Evolutionary conservation across 768 basidiomycete species (phyloP).

Genomic region (Inosperma sp.): DNA sequence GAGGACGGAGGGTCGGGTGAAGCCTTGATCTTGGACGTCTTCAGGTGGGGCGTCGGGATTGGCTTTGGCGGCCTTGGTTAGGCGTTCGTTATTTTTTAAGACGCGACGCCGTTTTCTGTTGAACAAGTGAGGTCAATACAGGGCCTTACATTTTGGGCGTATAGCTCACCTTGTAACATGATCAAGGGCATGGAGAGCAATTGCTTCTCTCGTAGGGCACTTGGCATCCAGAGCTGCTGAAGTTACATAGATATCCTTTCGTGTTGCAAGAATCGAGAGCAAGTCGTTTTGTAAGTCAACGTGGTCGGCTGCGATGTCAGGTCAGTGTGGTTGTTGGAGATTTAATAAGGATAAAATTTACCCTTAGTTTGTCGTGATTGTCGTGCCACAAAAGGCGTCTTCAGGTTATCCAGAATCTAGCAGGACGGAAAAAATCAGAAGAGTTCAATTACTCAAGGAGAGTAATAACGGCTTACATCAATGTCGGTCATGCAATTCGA

Average conservation of each 20-base stretch:
- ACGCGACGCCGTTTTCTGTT: conserved; percentile 85
- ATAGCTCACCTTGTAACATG: conserved; percentile 77
- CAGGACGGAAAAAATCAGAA: not conserved
- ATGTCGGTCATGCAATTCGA: conserved; percentile 27
- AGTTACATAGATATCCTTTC: conserved; percentile 76
- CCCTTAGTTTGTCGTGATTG: not conserved
- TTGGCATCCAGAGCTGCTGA: conserved; percentile 62
- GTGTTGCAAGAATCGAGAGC: conserved; percentile 57
- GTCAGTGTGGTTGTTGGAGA: conserved; percentile 7
- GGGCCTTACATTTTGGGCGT: not conserved
- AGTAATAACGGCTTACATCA: conserved; percentile 25
- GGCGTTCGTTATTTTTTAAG: conserved; percentile 90
- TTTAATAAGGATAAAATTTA: not conserved
- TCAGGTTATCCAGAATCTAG: not conserved
- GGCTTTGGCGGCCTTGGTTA: conserved; percentile 65
- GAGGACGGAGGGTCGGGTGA: conserved; percentile 92
- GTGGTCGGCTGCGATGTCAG: conserved; percentile 38
- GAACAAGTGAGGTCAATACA: not conserved
- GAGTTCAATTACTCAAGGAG: not conserved
- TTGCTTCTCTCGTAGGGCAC: conserved; percentile 58
- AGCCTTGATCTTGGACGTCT: conserved; percentile 93
- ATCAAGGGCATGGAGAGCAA: conserved; percentile 77
- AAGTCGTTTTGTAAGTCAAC: conserved; percentile 60
- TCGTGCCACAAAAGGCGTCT: not conserved
- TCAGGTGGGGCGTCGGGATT: conserved; percentile 52